Conservation (phyloP, 73 alveolate species). For the Paramecium bursaria region DNA sequence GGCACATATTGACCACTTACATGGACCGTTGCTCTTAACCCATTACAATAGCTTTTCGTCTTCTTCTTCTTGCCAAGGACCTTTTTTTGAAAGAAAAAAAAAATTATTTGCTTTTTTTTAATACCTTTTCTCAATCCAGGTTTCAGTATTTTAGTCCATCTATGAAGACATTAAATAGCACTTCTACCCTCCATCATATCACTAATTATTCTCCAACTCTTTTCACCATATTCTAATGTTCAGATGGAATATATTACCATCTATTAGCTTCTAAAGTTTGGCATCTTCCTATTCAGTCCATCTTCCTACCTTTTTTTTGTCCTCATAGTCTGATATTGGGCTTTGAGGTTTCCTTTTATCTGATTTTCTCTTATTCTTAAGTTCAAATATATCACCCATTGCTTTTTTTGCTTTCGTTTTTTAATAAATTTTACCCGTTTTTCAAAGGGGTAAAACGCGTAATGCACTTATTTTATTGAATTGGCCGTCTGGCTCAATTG, state of each 20-base stretch:
- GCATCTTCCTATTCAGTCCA: constrained; percentile 58
- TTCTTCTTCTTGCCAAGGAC: constrained; percentile 88
- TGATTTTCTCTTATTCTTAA: constrained; percentile 25
- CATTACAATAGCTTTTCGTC: constrained; percentile 77
- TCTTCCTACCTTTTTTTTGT: constrained; percentile 56
- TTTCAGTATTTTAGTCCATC: constrained; percentile 87
- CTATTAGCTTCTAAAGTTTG: constrained; percentile 44
- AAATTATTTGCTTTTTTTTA: background rate
- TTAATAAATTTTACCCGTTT: no score
- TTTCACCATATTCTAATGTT: constrained; percentile 70
- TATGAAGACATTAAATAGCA: constrained; percentile 84
- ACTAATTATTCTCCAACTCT: constrained; percentile 80
- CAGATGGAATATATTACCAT: background rate
- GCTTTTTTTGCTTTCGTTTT: no score
- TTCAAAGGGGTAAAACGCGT: no score
- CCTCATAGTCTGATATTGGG: constrained; percentile 50
- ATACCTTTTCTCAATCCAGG: constrained; percentile 89
- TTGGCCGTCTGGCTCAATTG: constrained; percentile 77
- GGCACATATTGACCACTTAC: constrained; percentile 80
- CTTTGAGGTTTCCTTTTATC: constrained; percentile 45
- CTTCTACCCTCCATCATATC: constrained; percentile 82
- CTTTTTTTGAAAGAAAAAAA: background rate
- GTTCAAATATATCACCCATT: constrained; percentile 50
- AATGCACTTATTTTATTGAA: no score
- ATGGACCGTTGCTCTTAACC: constrained; percentile 83